Evolutionary conservation across 768 basidiomycete species (phyloP), one percentile per base, ranked within the genome.

Genomic region (Phylloporus sp.): DNA sequence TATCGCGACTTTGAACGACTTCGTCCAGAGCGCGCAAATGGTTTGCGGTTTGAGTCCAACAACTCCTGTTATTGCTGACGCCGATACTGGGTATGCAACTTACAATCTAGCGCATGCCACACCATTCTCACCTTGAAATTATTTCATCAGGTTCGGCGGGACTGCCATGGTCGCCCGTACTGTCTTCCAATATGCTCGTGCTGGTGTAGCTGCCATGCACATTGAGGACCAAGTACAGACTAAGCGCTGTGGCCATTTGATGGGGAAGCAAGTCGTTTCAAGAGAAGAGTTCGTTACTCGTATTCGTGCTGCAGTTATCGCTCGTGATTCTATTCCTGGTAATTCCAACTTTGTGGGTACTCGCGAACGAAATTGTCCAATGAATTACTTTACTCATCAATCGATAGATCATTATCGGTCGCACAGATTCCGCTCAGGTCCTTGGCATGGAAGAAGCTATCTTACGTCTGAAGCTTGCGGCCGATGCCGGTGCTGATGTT

Each of bases 141-240:
- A 14, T 32, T 20, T 31, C 34, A 0, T 17, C 32, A 75, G 74
- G 17, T 87, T 87, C 52, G 86, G 86, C 53, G 86, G 86, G 15
- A 80, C 84, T 2, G 77, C 79, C 9, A 88, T 81, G 73, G 79
- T 88, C 23, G 82, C 83, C 10, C 83, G 85, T 31, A 88, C 86
- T 3, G 81, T 89, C 9, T 74, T 69, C n/a, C 78, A 84, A 62
- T 88, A 87, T 50, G 76, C 69, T 5, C 75, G 75, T 37, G 78
- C 82, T 13, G 86, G 86, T 23, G 79, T 87, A 18, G 86, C 86
- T 15, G 86, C 71, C 4, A 72, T 86, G 57, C 86, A 89, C 61
- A 87, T 89, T 31, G 86, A 89, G 64, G 86, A 87, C 57, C 86
- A 89, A 66, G 84, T 87, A 1, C 86, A 87, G 61, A 87, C 84